Percentiles rank a stretch among this genome's conserved stretches.
Conservation (phyloP, 2,329 filamentous ascomycete genomes). For the Colletotrichum magnum region DNA sequence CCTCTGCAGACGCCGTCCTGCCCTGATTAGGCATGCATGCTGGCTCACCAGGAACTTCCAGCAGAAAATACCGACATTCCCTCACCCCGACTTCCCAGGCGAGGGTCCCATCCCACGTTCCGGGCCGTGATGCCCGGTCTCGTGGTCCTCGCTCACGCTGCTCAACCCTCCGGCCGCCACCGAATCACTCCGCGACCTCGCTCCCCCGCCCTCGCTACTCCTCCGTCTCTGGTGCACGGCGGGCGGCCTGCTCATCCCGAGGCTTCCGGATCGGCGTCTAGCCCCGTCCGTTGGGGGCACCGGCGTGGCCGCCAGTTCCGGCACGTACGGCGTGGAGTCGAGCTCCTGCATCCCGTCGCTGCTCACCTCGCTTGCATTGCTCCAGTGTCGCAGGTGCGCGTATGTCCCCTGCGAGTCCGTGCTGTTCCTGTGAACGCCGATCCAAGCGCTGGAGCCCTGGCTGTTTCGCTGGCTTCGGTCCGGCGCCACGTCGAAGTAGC, state of each 20-base stretch:
- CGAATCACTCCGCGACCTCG: slow-evolving; percentile 44
- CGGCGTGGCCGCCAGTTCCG: slow-evolving; percentile 54
- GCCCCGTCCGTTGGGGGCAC: slow-evolving; percentile 41
- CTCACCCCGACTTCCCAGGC: slow-evolving; percentile 47
- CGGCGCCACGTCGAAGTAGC: slow-evolving; percentile 49
- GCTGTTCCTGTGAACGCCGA: slow-evolving; percentile 48
- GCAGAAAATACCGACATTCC: background rate
- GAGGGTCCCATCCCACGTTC: slow-evolving; percentile 56
- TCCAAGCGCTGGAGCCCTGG: slow-evolving; percentile 42
- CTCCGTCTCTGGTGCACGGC: slow-evolving; percentile 45
- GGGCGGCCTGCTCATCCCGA: slow-evolving; percentile 44
- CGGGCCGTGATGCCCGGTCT: slow-evolving; percentile 61
- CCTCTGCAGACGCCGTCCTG: background rate
- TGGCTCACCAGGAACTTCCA: background rate
- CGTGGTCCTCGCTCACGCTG: slow-evolving; percentile 61
- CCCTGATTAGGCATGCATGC: background rate
- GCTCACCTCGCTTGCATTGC: slow-evolving; percentile 60
- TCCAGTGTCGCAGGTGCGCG: slow-evolving; percentile 57
- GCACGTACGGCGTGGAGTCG: slow-evolving; percentile 51
- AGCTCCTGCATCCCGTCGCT: slow-evolving; percentile 56
- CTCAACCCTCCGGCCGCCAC: slow-evolving; percentile 43
- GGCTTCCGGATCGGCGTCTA: slow-evolving; percentile 47
- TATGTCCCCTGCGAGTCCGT: slow-evolving; percentile 56
- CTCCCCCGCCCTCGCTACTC: slow-evolving; percentile 45
- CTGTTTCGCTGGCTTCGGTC: slow-evolving; percentile 41